Conservation (phyloP, 2,329 filamentous ascomycete species). For the Xylariomycetidae sp. region DNA sequence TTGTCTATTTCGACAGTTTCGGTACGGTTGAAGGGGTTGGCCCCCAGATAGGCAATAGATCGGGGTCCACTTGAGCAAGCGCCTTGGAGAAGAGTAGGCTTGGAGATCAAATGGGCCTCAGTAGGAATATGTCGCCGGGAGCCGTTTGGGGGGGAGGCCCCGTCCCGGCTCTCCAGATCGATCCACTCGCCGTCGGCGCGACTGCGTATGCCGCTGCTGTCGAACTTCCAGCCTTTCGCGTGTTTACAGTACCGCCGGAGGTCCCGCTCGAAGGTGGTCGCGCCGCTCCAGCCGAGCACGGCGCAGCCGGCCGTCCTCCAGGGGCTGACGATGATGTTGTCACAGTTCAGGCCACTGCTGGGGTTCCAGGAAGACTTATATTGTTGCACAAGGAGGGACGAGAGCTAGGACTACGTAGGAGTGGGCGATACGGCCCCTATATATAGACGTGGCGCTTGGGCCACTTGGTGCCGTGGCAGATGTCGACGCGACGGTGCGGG, state of each 20-base stretch:
- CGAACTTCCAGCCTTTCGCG: slow-evolving; percentile 74
- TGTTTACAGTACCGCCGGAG: slow-evolving; percentile 74
- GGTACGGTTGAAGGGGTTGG: slow-evolving; percentile 18
- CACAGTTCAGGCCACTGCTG: too few relatives aligned
- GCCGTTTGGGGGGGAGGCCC: slow-evolving; percentile 49
- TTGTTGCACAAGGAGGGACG: too few relatives aligned
- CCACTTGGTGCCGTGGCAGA: too few relatives aligned
- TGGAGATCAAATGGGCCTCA: slow-evolving; percentile 18
- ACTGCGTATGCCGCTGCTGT: slow-evolving; percentile 79
- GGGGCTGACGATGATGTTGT: slow-evolving; percentile 84
- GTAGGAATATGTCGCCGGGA: slow-evolving; percentile 19
- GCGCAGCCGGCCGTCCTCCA: slow-evolving; percentile 90
- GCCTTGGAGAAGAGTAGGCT: too few relatives aligned
- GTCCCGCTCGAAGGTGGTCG: slow-evolving; percentile 86
- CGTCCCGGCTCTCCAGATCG: slow-evolving; percentile 53
- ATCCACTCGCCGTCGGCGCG: slow-evolving; percentile 61
- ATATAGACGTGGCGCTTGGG: too few relatives aligned
- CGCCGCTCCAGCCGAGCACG: slow-evolving; percentile 82
- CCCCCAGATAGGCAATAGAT: slow-evolving; percentile 19
- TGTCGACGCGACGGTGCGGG: slow-evolving; percentile 78
- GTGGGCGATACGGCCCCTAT: too few relatives aligned
- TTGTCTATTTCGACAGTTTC: slow-evolving; percentile 15
- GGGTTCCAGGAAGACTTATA: too few relatives aligned
- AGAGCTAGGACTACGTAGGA: too few relatives aligned
- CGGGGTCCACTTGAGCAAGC: too few relatives aligned